phyloP scores from a whole-genome alignment of 2,329 filamentous ascomycete genomes.

The Meredithiella fracta region DNA sequence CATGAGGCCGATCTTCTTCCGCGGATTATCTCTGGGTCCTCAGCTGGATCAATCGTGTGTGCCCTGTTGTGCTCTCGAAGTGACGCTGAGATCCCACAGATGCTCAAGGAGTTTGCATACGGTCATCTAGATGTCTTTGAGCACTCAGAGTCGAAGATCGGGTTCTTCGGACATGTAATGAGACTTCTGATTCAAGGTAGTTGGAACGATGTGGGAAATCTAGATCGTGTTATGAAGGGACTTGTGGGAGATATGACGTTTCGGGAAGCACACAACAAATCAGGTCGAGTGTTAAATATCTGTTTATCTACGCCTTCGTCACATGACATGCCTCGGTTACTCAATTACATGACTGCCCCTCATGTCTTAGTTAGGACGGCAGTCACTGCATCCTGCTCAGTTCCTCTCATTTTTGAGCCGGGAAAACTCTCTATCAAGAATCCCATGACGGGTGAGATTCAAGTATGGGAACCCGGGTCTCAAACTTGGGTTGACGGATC shows the following conservation, averaged over 20 bases:
- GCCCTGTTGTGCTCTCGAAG: constrained; percentile 63
- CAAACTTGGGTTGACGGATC: constrained; percentile 88
- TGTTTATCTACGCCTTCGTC: constrained; percentile 77
- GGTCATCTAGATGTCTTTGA: constrained; percentile 74
- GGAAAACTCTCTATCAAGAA: constrained; percentile 72
- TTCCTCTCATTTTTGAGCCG: constrained; percentile 71
- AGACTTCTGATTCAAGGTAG: constrained; percentile 66
- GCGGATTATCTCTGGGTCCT: constrained; percentile 74
- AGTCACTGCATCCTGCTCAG: constrained; percentile 87
- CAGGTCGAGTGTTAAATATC: constrained; percentile 79
- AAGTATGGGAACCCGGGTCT: constrained; percentile 72
- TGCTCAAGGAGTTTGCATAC: constrained; percentile 56
- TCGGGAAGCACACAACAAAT: constrained; percentile 90
- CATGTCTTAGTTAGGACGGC: constrained; percentile 96
- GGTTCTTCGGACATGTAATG: constrained; percentile 50
- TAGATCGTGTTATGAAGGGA: constrained; percentile 64
- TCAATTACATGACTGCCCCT: constrained; percentile 87
- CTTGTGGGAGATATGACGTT: constrained; percentile 84
- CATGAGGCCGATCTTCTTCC: constrained; percentile 61
- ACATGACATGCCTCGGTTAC: constrained; percentile 68
- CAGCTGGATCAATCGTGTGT: constrained; percentile 73
- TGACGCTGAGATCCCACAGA: constrained; percentile 57
- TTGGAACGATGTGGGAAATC: constrained; percentile 69
- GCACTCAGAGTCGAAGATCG: constrained; percentile 26
- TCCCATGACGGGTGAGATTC: constrained; percentile 56